Base-by-base conservation (phyloP, 2,329 filamentous ascomycete species). In the Podosphaera xanthii region DNA sequence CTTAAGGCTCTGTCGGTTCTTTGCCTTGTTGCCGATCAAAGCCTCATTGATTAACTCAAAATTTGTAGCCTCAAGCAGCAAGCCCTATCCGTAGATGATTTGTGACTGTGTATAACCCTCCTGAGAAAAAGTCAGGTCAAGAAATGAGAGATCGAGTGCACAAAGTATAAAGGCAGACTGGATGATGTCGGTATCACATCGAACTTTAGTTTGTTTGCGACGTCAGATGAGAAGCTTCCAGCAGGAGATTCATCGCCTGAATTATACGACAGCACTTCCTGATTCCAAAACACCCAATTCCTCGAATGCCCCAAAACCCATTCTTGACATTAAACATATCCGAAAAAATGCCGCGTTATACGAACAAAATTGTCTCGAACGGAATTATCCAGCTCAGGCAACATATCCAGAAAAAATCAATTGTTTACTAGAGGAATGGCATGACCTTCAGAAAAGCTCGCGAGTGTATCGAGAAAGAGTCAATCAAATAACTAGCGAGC, bases 261-360 rank as follows among this genome's bases (percentile, higher is more conserved):
- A 44, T 44, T 64, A 66, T 59, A 50, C 63, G 6, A 62, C 64
- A n/a, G 5, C 40, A 3, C 52, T n/a, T 36, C 62, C 65, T 4
- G 63, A 50, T 36, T 46, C 61, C 60, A 62, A 65, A 52, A 85
- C 86, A 3, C 76, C 84, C 1, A 83, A 79, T 58, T 85, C 86
- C 3, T 76, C 84, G 1, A 83, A 79, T 58, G 89, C 87, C 12
- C 89, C 88, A 9, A 91, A 87, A 69, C 81, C 87, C 34, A 78
- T 78, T 54, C 78, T 94, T 64, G 86, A 96, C 73, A 78, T 94
- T 69, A 91, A 87, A 70, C 84, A 92, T 72, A 95, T 98, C 70
- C 89, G 90, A 60, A 79, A 88, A 67, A 86, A 94, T 71, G 81
- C 86, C 14, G 80, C 83, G 12, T 77, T 94, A 14, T 86, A 96